Evolutionary conservation across 1,284 basidiomycete species (phyloP).

Genomic region (Rugosomyces carneus): DNA sequence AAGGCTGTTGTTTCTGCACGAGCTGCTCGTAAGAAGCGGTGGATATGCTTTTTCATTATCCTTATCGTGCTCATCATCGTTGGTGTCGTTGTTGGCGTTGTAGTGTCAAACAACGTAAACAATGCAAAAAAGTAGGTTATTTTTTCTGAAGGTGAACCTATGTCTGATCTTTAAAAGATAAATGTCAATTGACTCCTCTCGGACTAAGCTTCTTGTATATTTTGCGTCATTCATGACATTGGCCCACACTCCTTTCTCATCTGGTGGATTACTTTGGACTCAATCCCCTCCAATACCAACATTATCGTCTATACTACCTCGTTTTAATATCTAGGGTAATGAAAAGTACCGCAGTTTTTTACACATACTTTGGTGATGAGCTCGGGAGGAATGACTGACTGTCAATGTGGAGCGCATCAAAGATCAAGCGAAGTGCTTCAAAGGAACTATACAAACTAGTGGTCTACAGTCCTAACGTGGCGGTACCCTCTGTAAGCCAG

Average conservation of each 20-base stretch:
- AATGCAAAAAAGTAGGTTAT: slow-evolving; percentile 26
- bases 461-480: background rate
- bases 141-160: background rate
- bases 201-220: slow-evolving; percentile 3
- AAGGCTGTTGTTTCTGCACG: slow-evolving; percentile 87
- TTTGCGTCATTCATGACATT: background rate
- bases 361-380: background rate
- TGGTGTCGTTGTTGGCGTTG: slow-evolving; percentile 55
- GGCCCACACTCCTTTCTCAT: slow-evolving; percentile 6
- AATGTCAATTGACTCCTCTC: slow-evolving; percentile 4
- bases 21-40: slow-evolving; percentile 87
- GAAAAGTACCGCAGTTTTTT: slow-evolving; percentile 1
- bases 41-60: slow-evolving; percentile 83
- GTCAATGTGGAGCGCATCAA: background rate
- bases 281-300: background rate
- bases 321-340: slow-evolving; percentile 6
- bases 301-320: slow-evolving; percentile 7
- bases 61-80: slow-evolving; percentile 60
- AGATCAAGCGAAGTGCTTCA: background rate
- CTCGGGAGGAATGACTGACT: background rate
- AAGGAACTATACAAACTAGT: background rate
- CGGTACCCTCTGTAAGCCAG: background rate
- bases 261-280: slow-evolving; percentile 9
- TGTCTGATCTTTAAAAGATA: slow-evolving; percentile 3
- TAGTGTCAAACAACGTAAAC: slow-evolving; percentile 38